Conservation (phyloP, 2,329 filamentous ascomycete species). For the Xenosphaeropsis pyriputrescens region DNA sequence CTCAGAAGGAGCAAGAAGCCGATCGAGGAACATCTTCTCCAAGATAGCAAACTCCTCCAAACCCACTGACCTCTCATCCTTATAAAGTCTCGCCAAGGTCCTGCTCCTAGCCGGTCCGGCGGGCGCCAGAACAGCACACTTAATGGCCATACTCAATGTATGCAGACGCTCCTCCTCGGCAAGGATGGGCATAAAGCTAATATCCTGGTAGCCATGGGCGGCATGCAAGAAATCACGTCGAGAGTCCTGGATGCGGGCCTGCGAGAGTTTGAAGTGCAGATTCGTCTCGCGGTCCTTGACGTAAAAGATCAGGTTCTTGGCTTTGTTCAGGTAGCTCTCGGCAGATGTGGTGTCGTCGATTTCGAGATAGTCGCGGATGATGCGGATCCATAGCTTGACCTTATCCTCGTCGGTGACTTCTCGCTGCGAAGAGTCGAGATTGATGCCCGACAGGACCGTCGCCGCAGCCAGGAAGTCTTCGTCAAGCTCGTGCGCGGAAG, state of each 20-base stretch:
- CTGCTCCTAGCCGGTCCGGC: conserved; percentile 76
- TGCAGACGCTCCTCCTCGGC: conserved; percentile 76
- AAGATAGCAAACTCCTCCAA: conserved; percentile 76
- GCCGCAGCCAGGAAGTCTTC: conserved; percentile 75
- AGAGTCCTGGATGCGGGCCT: conserved; percentile 85
- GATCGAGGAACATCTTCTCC: conserved; percentile 95
- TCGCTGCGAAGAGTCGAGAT: conserved; percentile 79
- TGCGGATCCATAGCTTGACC: conserved; percentile 79
- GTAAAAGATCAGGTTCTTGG: conserved; percentile 80
- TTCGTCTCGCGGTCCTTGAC: conserved; percentile 60
- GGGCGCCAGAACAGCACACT: conserved; percentile 83
- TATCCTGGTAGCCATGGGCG: conserved; percentile 73
- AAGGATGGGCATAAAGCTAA: conserved; percentile 66
- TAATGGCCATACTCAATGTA: conserved; percentile 75
- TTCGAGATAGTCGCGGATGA: conserved; percentile 87
- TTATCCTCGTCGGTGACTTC: conserved; percentile 71
- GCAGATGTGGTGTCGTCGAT: conserved; percentile 80
- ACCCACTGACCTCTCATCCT: conserved; percentile 69
- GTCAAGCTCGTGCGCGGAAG: conserved; percentile 66
- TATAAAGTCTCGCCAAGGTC: conserved; percentile 73
- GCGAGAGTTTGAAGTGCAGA: conserved; percentile 78
- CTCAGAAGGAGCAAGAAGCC: conserved; percentile 67
- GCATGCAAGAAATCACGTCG: conserved; percentile 83
- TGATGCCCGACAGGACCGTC: conserved; percentile 64
- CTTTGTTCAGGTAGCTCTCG: conserved; percentile 80